These are phyloP conservation scores for Microsporum canis DNA, from an alignment of 2,329 filamentous ascomycete genomes.

Conservation along the genomic window DNA sequence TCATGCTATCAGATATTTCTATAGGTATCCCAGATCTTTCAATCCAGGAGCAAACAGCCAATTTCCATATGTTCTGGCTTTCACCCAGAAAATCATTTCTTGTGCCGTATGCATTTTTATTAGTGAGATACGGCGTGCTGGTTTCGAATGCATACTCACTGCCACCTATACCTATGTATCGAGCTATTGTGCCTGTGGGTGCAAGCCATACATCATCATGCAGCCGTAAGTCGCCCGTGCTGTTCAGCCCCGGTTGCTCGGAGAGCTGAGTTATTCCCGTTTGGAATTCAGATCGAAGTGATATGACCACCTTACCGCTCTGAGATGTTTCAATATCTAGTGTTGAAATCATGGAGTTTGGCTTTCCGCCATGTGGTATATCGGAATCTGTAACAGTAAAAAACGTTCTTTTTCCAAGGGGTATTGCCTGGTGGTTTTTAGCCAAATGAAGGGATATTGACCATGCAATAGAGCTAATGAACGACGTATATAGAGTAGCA, in stretches of 20 bases:
- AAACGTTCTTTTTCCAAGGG: slow-evolving; percentile 31
- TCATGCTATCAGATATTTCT: slow-evolving; percentile 22
- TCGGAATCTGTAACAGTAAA: slow-evolving; percentile 27
- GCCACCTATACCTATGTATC: slow-evolving; percentile 7
- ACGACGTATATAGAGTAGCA: slow-evolving; percentile 29
- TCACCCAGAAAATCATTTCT: not conserved
- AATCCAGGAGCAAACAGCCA: slow-evolving; percentile 28
- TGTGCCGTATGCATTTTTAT: not conserved
- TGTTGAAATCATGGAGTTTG: slow-evolving; percentile 19
- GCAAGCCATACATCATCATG: slow-evolving; percentile 30
- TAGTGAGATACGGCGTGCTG: not conserved
- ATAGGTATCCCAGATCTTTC: slow-evolving; percentile 26
- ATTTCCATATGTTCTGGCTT: slow-evolving; percentile 27
- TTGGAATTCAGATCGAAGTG: slow-evolving; percentile 28
- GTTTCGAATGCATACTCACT: not conserved
- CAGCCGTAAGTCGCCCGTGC: slow-evolving; percentile 1
- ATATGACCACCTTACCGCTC: slow-evolving; percentile 28
- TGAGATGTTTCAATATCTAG: slow-evolving; percentile 29
- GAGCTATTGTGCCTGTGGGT: slow-evolving; percentile 23
- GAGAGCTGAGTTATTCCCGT: slow-evolving; percentile 26
- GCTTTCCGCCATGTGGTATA: slow-evolving; percentile 11
- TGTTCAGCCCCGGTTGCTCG: slow-evolving; percentile 17
- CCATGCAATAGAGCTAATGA: slow-evolving; percentile 31
- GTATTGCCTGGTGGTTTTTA: slow-evolving; percentile 27
- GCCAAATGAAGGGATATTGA: slow-evolving; percentile 28